These are phyloP conservation scores for Heritiera littoralis DNA, from an alignment of 345 rosid genomes.

Conservation along the genomic window DNA sequence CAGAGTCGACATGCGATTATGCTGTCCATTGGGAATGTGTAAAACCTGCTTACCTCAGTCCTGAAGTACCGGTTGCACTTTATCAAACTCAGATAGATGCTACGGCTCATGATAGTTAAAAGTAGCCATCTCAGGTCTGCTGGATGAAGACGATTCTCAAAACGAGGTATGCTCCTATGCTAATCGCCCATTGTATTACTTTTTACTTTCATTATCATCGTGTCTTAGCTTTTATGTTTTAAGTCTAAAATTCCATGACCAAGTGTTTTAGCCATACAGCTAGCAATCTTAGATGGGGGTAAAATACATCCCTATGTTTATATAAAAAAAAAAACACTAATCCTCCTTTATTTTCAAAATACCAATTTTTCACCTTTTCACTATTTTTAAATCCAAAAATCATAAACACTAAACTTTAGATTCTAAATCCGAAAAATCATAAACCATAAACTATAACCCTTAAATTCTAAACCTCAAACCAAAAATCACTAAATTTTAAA, in stretches of 20 bases:
- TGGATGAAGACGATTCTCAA: not conserved
- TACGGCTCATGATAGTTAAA: not conserved
- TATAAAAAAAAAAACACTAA: too few relatives aligned
- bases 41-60: not conserved
- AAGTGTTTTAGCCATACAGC: not conserved
- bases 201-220: not conserved
- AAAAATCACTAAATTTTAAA: too few relatives aligned
- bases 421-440: too few relatives aligned
- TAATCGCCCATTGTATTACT: not conserved
- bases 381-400: too few relatives aligned
- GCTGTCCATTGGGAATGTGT: not conserved
- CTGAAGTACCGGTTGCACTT: not conserved
- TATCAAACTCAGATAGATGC: not conserved
- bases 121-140: not conserved
- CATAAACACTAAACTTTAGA: too few relatives aligned
- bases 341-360: too few relatives aligned
- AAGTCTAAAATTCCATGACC: too few relatives aligned
- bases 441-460: too few relatives aligned
- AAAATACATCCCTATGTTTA: too few relatives aligned
- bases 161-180: not conserved
- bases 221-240: not conserved
- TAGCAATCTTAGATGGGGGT: too few relatives aligned
- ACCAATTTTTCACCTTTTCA: too few relatives aligned
- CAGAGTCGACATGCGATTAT: slow-evolving; percentile 3
- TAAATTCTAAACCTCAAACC: too few relatives aligned